phyloP scores from a whole-genome alignment of 805 yeast species.

The Crinitomyces ghanaensis region DNA sequence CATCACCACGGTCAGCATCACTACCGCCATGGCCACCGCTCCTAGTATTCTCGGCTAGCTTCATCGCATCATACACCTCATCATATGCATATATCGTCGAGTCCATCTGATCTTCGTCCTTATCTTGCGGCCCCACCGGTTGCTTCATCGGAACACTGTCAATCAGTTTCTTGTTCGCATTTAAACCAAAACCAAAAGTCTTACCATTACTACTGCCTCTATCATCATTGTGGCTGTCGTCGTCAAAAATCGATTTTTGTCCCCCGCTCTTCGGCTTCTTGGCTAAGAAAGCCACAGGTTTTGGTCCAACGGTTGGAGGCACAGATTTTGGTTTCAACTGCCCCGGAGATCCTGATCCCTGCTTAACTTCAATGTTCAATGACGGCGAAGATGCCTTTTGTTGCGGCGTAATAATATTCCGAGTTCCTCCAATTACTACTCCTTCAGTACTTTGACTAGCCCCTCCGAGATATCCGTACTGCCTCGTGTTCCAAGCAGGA shows the following conservation, averaged over 20 bases:
- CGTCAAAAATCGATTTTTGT: conserved; percentile 5
- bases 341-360: conserved; percentile 1
- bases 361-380: conserved; percentile 12
- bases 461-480: conserved; percentile 51
- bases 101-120: conserved; percentile 7
- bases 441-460: conserved; percentile 38
- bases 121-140: conserved; percentile 7
- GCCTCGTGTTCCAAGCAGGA: conserved; percentile 45
- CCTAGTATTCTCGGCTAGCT: conserved; percentile 18
- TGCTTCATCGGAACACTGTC: conserved; percentile 7
- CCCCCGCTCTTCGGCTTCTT: conserved; percentile 2
- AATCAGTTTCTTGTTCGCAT: conserved; percentile 7
- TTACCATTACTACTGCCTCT: neutral
- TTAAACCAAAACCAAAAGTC: conserved; percentile 2
- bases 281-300: conserved; percentile 4
- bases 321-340: neutral
- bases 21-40: too few relatives aligned
- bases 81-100: conserved; percentile 32
- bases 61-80: conserved; percentile 36
- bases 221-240: conserved; percentile 2
- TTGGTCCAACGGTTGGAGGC: conserved; percentile 7
- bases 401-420: conserved; percentile 30
- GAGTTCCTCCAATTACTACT: conserved; percentile 41
- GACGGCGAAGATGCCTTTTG: conserved; percentile 10
- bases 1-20: conserved; percentile 1